phyloP scores from a whole-genome alignment of 805 yeast species.

The Metschnikowia dekortorum region DNA sequence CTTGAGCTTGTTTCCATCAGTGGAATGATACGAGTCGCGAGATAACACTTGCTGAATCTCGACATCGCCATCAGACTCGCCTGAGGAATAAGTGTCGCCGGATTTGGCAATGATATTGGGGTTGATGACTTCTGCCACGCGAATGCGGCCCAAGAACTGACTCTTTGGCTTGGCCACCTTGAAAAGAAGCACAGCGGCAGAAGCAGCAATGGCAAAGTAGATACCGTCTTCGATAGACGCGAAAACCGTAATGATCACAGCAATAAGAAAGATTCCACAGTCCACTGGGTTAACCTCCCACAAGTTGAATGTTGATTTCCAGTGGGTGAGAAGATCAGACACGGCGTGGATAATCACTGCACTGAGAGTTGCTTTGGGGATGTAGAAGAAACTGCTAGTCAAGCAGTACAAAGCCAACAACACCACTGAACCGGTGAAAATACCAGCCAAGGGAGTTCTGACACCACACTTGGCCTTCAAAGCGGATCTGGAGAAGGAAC shows the following conservation, averaged over 20 bases:
- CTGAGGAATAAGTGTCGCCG: conserved; percentile 17
- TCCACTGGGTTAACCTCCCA: conserved; percentile 76
- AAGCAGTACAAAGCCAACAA: conserved; percentile 79
- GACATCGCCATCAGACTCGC: conserved; percentile 23
- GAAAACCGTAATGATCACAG: conserved; percentile 72
- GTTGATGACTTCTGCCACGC: conserved; percentile 65
- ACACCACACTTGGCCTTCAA: conserved; percentile 94
- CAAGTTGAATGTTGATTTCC: conserved; percentile 59
- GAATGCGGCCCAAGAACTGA: conserved; percentile 72
- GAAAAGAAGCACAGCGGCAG: conserved; percentile 68
- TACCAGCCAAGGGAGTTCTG: conserved; percentile 88
- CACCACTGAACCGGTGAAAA: conserved; percentile 86
- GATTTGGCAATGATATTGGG: conserved; percentile 42
- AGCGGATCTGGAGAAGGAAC: conserved; percentile 93
- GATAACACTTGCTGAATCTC: conserved; percentile 44
- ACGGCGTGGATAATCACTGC: conserved; percentile 95
- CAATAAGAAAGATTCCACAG: conserved; percentile 64
- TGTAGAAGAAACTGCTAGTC: conserved; percentile 79
- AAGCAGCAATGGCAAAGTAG: conserved; percentile 85
- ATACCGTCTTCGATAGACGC: conserved; percentile 83
- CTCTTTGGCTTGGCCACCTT: conserved; percentile 79
- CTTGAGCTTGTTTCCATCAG: conserved; percentile 21
- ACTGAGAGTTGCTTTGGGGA: conserved; percentile 82
- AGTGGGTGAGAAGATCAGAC: conserved; percentile 72
- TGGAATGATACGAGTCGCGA: conserved; percentile 23